A percentile compares a stretch with the other conserved stretches of the same genome.
phyloP scores from a whole-genome alignment of 176 grass and related monocot species.

The Paspalum vaginatum region DNA sequence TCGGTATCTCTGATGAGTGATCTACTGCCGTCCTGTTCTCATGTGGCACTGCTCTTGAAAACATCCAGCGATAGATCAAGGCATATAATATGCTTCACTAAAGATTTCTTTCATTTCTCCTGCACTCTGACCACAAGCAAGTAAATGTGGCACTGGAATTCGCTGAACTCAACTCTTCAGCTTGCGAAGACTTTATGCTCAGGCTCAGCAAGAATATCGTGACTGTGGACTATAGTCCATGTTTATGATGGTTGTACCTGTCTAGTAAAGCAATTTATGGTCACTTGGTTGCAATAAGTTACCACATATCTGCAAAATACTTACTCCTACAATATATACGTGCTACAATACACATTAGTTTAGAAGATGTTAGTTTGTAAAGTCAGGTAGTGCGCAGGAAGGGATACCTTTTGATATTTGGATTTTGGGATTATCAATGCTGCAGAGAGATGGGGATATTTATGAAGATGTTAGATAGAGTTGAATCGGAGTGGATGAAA shows the following conservation, averaged over 20 bases:
- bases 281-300: background rate
- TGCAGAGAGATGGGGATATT: too few relatives aligned
- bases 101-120: background rate
- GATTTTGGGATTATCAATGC: too few relatives aligned
- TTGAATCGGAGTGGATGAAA: too few relatives aligned
- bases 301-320: background rate
- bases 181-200: background rate
- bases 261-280: background rate
- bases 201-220: background rate
- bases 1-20: background rate
- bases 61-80: background rate
- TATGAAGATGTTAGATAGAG: too few relatives aligned
- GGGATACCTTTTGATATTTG: too few relatives aligned
- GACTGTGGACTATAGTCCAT: background rate
- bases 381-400: too few relatives aligned
- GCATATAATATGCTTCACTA: too few relatives aligned
- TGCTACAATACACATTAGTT: background rate
- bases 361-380: too few relatives aligned
- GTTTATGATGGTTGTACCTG: background rate
- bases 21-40: background rate
- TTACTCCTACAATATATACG: background rate
- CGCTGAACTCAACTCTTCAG: background rate
- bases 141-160: background rate
- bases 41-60: conserved; percentile 4
- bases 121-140: background rate